These are phyloP conservation scores for Lizonia empirigonia DNA, from an alignment of 2,329 filamentous ascomycete genomes.

Conservation along the genomic window DNA sequence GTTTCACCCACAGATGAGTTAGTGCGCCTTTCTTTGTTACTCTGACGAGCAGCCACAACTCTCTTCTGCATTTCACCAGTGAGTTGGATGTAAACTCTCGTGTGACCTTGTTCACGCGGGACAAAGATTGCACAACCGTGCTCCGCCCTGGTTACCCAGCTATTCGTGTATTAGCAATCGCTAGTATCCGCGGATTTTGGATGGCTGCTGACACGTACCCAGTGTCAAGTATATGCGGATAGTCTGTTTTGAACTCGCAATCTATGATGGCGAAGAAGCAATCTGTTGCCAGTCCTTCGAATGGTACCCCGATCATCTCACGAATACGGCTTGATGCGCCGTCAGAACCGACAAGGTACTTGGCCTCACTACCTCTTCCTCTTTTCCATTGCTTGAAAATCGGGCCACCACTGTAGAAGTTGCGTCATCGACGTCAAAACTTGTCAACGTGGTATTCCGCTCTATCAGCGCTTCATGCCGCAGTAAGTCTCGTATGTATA, in stretches of 20 bases:
- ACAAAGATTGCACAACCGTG: too few relatives aligned
- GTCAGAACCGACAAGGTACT: conserved; percentile 43
- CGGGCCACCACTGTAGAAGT: conserved; percentile 30
- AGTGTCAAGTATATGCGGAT: conserved; percentile 26
- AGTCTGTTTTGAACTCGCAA: conserved; percentile 21
- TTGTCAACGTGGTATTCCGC: conserved; percentile 20
- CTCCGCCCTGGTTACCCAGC: too few relatives aligned
- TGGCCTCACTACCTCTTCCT: conserved; percentile 34
- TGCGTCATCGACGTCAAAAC: conserved; percentile 21
- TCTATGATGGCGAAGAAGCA: conserved; percentile 47
- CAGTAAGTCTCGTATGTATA: conserved; percentile 46
- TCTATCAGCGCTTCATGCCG: conserved; percentile 44
- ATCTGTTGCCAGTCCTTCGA: conserved; percentile 39
- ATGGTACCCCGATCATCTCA: conserved; percentile 37
- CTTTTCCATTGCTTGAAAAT: too few relatives aligned
- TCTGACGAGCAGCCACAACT: too few relatives aligned
- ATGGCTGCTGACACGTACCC: not conserved
- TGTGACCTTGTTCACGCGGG: too few relatives aligned
- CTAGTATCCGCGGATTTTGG: too few relatives aligned
- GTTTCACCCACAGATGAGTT: too few relatives aligned
- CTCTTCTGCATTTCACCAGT: too few relatives aligned
- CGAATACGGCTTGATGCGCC: conserved; percentile 42
- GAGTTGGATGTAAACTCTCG: too few relatives aligned
- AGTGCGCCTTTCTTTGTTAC: too few relatives aligned
- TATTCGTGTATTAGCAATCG: too few relatives aligned